phyloP scores from a whole-genome alignment of 2,329 filamentous ascomycete genomes.

The Paracoccidioides brasiliensis region DNA sequence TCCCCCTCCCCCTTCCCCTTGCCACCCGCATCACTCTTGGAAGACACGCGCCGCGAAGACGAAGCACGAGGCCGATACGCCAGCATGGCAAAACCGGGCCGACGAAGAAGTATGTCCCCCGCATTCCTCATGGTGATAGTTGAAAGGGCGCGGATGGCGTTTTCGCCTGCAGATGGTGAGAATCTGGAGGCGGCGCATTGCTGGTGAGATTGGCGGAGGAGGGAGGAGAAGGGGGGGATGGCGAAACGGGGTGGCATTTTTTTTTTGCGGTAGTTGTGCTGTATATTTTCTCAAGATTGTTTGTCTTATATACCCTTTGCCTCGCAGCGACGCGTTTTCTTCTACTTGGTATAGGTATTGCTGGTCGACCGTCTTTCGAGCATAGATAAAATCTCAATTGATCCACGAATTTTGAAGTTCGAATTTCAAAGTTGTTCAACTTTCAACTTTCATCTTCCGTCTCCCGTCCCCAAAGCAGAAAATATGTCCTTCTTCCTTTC shows the following conservation, averaged over 20 bases:
- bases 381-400: no score
- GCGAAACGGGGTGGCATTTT: constrained; percentile 45
- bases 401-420: no score
- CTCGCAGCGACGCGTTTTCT: background rate
- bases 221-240: constrained; percentile 19
- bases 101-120: background rate
- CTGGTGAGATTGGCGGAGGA: constrained; percentile 22
- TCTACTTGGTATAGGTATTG: background rate
- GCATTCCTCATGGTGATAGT: background rate
- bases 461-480: no score
- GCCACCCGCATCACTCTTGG: background rate
- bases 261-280: constrained; percentile 18
- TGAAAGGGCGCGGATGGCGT: background rate
- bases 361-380: no score
- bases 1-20: constrained; percentile 11
- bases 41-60: background rate
- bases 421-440: no score
- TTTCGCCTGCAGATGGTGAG: constrained; percentile 9
- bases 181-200: constrained; percentile 14
- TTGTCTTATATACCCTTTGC: background rate
- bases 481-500: no score
- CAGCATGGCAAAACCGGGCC: background rate
- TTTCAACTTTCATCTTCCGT: no score
- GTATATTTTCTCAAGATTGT: background rate
- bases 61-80: background rate